Evolutionary conservation across 805 yeast species (phyloP), one percentile per base, ranked within the genome.

Genomic region (Cyberlindnera mycetangii): DNA sequence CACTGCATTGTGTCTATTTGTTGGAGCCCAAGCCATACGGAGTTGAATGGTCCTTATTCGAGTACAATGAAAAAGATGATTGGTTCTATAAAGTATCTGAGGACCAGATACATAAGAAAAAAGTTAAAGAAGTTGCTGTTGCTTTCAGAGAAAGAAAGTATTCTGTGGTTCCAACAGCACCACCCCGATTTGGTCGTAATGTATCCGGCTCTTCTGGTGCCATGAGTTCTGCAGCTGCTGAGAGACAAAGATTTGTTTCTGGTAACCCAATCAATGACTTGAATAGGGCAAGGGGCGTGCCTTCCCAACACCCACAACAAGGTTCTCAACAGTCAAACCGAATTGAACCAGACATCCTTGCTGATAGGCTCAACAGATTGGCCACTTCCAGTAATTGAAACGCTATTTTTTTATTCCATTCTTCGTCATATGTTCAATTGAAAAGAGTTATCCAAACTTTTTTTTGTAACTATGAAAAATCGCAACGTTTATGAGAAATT

Each of bases 11-110:
- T 8, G 80, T 92, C 9, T 92, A 90, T 61, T 78, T 92, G 46
- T 74, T 92, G 49, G 97, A 92, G 59, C 89, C 92, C 39, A 88
- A 87, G 62, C 97, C 98, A 0, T 92, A 89, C 64, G 98, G 98
- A 2, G 95, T 95, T 2, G 95, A 89, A 49, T 92, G 96, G 89
- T 77, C 85, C 12, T 71, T 90, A 62, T 92, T 83, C 66, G 96
- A 89, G 62, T 92, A 83, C 66, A 85, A 87, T 56, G 97, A 90
- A 54, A 66, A 65, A 3, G 65, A 74, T 32, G 90, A 89, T 61
- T 80, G 88, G 83, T 92, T 92, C 67, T 75, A 69, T 43, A 79
- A 85, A 56, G 83, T 89, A 4, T 67, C 70, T 5, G 64, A 70
- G 37, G 64, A 68, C 7, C 67, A 67, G 38, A 49, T 71, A 39